Evolutionary conservation across 192 early-diverging fungal genomes (phyloP).

Genomic region (Funneliformis mosseae): DNA sequence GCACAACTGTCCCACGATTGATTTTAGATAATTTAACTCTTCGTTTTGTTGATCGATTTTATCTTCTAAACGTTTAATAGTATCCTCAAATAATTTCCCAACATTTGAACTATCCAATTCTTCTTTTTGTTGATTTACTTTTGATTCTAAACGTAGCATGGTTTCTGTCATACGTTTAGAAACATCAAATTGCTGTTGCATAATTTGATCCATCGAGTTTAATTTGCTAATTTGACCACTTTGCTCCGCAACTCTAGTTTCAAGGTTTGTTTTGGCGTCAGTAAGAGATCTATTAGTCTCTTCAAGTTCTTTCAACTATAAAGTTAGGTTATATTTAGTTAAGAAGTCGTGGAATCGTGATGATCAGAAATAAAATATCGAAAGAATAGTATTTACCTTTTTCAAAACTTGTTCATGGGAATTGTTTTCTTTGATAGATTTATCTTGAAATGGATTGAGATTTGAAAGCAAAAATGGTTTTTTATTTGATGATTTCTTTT

Average conservation of each 20-base stretch:
- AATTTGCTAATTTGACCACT: background rate
- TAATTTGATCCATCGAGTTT: background rate
- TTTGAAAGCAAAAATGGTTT: too few species aligned
- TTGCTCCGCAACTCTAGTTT: slow-evolving; percentile 1
- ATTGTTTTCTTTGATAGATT: too few species aligned
- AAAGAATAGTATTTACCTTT: background rate
- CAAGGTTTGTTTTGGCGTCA: background rate
- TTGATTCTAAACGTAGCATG: slow-evolving; percentile 21
- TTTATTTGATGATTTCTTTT: too few species aligned
- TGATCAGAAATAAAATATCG: too few species aligned
- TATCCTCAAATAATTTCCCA: background rate
- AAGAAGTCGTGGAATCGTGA: too few species aligned
- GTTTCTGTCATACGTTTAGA: slow-evolving; percentile 13
- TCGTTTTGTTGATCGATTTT: slow-evolving; percentile 4
- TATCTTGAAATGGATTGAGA: too few species aligned
- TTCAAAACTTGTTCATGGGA: background rate
- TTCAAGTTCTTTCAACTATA: background rate
- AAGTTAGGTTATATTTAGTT: background rate
- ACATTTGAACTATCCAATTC: background rate
- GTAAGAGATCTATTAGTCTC: background rate
- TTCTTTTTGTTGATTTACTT: slow-evolving; percentile 10
- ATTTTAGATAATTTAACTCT: background rate
- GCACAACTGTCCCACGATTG: slow-evolving; percentile 13
- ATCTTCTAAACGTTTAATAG: slow-evolving; percentile 1
- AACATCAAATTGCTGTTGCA: slow-evolving; percentile 1